Percentiles rank a stretch among this genome's conserved stretches.
Conservation (phyloP, 23 red algal species). For the Gracilaria domingensis region DNA sequence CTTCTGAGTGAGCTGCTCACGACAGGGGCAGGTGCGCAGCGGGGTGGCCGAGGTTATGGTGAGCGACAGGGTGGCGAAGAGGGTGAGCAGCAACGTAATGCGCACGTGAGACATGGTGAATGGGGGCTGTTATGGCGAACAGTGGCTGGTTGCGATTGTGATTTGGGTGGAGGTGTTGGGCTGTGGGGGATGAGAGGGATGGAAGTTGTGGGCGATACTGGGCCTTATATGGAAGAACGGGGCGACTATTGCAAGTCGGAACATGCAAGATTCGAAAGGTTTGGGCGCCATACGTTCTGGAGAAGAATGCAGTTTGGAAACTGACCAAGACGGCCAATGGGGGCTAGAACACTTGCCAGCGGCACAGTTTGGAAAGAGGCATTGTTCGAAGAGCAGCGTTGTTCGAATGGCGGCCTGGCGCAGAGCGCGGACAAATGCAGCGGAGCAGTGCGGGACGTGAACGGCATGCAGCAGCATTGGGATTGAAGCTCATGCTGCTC, state of each 20-base stretch:
- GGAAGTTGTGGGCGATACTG: background rate
- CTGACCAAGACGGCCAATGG: too few species aligned
- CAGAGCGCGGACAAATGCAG: too few species aligned
- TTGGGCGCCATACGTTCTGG: background rate
- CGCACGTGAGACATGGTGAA: background rate
- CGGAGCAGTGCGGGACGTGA: too few species aligned
- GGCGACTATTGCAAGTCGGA: background rate
- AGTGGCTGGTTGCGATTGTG: background rate
- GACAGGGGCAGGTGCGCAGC: slow-evolving; percentile 55
- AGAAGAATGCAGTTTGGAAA: background rate
- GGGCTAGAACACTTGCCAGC: too few species aligned
- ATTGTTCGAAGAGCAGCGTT: too few species aligned
- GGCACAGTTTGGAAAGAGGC: too few species aligned
- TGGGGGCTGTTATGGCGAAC: background rate
- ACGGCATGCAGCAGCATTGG: too few species aligned
- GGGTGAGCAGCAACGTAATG: slow-evolving; percentile 7
- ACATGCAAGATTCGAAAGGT: background rate
- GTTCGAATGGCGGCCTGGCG: too few species aligned
- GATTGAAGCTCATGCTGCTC: too few species aligned
- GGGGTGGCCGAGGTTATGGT: background rate
- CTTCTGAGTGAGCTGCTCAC: slow-evolving; percentile 8
- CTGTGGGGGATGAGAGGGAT: background rate
- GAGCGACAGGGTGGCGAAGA: background rate
- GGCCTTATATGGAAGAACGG: background rate
- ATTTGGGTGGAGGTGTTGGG: background rate